Evolutionary conservation across 2,329 filamentous ascomycete genomes (phyloP).

Genomic region (Fusarium buharicum): DNA sequence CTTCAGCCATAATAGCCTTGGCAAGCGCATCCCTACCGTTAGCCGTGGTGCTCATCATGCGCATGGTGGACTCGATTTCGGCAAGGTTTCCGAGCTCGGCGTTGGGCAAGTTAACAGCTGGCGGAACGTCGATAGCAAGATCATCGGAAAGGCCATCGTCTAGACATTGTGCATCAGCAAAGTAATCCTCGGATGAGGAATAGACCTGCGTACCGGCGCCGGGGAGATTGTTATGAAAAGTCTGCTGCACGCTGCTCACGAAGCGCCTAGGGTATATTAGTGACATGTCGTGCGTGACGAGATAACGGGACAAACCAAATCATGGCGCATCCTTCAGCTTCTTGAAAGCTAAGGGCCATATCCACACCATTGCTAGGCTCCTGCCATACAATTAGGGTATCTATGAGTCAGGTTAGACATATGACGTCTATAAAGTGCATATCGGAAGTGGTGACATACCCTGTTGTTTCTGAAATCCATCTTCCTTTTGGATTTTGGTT

Average conservation of each 20-base stretch:
- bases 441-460: conserved; percentile 62
- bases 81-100: conserved; percentile 84
- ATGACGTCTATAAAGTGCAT: conserved; percentile 33
- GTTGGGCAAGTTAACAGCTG: conserved; percentile 77
- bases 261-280: conserved; percentile 76
- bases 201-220: conserved; percentile 65
- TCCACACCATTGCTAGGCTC: conserved; percentile 85
- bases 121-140: conserved; percentile 75
- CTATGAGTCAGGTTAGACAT: conserved; percentile 59
- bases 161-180: conserved; percentile 50
- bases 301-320: conserved; percentile 75
- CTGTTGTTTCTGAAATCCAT: conserved; percentile 98
- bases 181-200: neutral
- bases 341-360: conserved; percentile 98
- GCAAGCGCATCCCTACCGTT: conserved; percentile 85
- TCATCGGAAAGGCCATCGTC: conserved; percentile 94
- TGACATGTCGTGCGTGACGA: neutral
- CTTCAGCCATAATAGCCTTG: conserved; percentile 85
- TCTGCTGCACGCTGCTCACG: conserved; percentile 84
- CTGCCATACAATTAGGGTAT: conserved; percentile 98
- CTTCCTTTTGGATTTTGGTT: conserved; percentile 90
- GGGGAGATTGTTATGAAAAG: conserved; percentile 69
- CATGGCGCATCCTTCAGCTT: conserved; percentile 89
- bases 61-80: conserved; percentile 87
- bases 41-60: conserved; percentile 77